Conservation (phyloP, 1,284 basidiomycete genomes). For the Moesziomyces globuligerus region DNA sequence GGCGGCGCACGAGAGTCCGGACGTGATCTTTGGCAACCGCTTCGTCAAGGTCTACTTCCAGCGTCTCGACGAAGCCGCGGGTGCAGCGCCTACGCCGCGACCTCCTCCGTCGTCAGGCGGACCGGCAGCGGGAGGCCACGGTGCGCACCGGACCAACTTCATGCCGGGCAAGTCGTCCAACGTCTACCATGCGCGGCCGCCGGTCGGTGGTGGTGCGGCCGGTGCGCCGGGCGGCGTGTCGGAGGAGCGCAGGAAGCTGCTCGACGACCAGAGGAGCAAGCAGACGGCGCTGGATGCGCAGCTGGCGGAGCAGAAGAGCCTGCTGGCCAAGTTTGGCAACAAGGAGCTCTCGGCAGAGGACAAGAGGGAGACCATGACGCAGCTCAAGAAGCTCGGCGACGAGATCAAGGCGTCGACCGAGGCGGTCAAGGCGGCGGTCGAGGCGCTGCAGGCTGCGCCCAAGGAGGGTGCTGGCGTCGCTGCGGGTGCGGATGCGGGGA, state of each 20-base stretch:
- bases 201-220: constrained; percentile 12
- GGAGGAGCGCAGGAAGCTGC: constrained; percentile 67
- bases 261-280: constrained; percentile 72
- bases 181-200: constrained; percentile 57
- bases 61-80: constrained; percentile 70
- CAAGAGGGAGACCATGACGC: constrained; percentile 82
- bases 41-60: constrained; percentile 80
- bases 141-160: constrained; percentile 42
- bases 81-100: constrained; percentile 79
- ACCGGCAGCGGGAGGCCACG: constrained; percentile 8
- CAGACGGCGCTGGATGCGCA: constrained; percentile 82
- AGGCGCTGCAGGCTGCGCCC: constrained; percentile 64
- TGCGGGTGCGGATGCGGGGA: constrained; percentile 61
- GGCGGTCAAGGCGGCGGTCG: constrained; percentile 66
- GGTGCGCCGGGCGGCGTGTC: constrained; percentile 25
- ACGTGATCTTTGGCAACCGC: constrained; percentile 90
- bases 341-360: constrained; percentile 76
- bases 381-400: constrained; percentile 80
- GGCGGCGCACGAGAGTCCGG: constrained; percentile 88
- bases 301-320: constrained; percentile 87
- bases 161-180: constrained; percentile 57
- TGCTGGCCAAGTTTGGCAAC: constrained; percentile 77
- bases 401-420: constrained; percentile 75
- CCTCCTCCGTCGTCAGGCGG: constrained; percentile 51
- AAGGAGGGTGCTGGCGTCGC: constrained; percentile 24